phyloP scores from a whole-genome alignment of 2,329 filamentous ascomycete genomes.

The Knoxdaviesia capensis region DNA sequence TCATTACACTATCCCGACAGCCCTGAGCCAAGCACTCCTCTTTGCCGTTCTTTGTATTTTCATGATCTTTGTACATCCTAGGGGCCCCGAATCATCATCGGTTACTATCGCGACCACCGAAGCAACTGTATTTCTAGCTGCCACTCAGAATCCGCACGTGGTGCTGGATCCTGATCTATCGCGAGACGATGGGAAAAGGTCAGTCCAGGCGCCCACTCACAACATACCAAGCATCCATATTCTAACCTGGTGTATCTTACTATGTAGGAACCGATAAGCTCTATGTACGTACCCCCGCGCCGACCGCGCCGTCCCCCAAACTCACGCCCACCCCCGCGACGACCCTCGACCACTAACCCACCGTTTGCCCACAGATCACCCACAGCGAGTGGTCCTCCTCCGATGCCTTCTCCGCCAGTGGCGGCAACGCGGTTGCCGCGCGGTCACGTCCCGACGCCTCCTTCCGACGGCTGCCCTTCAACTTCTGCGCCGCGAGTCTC shows the following conservation, averaged over 20 bases:
- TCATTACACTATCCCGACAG: neutral
- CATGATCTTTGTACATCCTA: neutral
- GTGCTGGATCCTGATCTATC: no score
- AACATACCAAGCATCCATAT: no score
- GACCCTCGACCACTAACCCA: neutral
- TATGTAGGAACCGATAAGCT: slow-evolving; percentile 22
- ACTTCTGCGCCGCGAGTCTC: slow-evolving; percentile 89
- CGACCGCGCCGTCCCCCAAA: neutral
- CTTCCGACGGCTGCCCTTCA: slow-evolving; percentile 87
- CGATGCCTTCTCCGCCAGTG: slow-evolving; percentile 71
- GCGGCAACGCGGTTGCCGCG: slow-evolving; percentile 40
- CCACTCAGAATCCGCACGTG: no score
- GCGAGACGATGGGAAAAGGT: slow-evolving; percentile 6
- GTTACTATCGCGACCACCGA: no score
- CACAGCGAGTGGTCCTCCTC: slow-evolving; percentile 94
- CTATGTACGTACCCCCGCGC: slow-evolving; percentile 13
- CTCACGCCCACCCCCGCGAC: neutral
- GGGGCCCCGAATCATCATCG: no score
- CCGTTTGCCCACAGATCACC: slow-evolving; percentile 39
- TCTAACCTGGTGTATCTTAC: neutral
- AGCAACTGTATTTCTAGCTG: no score
- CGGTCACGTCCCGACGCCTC: slow-evolving; percentile 32
- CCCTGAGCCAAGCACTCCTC: slow-evolving; percentile 5
- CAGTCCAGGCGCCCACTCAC: neutral
- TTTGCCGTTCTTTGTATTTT: neutral